Conservation (phyloP, 305 asterid species). For the Fraxinus angustifolia region DNA sequence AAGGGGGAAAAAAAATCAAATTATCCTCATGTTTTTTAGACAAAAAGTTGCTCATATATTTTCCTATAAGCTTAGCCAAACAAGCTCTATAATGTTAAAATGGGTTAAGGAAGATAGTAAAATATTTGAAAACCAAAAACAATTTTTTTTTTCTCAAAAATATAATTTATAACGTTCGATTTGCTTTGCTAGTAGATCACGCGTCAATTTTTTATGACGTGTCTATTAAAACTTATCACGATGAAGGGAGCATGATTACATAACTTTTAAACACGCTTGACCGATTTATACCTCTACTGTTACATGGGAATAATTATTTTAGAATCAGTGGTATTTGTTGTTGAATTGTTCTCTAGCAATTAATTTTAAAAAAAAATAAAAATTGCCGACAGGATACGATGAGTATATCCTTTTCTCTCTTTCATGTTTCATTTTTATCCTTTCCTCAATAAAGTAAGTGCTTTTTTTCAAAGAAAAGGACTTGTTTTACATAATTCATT, state of each 20-base stretch:
- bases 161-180: background rate
- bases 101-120: background rate
- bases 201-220: no score
- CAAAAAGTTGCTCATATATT: background rate
- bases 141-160: background rate
- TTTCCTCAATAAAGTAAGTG: background rate
- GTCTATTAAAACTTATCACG: background rate
- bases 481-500: background rate
- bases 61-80: background rate
- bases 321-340: no score
- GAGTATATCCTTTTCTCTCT: background rate
- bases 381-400: background rate
- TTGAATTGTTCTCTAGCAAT: no score
- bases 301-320: no score
- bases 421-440: background rate
- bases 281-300: background rate
- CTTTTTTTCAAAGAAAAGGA: background rate
- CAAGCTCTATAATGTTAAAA: background rate
- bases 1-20: background rate
- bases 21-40: background rate
- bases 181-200: background rate
- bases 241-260: background rate
- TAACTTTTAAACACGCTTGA: no score
- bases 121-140: background rate
- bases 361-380: no score